These are phyloP conservation scores for Micromonas commoda DNA, from an alignment of 139 green algal species.

Conservation along the genomic window DNA sequence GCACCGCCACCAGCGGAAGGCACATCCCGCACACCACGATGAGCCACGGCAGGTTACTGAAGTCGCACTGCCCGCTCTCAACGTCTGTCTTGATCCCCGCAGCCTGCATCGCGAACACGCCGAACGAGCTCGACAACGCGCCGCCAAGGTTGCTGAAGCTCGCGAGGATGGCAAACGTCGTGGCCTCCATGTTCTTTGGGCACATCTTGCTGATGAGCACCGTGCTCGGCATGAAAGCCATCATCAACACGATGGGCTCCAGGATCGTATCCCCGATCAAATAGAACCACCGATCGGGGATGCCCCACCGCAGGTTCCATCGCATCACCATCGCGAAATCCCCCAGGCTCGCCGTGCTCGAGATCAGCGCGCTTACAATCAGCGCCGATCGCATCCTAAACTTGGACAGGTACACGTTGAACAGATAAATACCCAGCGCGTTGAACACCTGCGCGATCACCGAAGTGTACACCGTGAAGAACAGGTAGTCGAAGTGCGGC, in stretches of 20 bases:
- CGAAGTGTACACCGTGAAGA: slow-evolving; percentile 15
- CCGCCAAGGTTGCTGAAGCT: slow-evolving; percentile 9
- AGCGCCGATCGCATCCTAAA: not conserved
- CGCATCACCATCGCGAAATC: slow-evolving; percentile 7
- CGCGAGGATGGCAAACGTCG: slow-evolving; percentile 23
- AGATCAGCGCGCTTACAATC: not conserved
- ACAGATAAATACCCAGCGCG: slow-evolving; percentile 5
- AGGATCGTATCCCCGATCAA: slow-evolving; percentile 21
- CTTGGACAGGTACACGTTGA: slow-evolving; percentile 12
- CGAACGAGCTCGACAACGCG: not conserved
- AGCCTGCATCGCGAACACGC: slow-evolving; percentile 12
- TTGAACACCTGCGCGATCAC: slow-evolving; percentile 4
- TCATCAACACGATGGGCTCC: slow-evolving; percentile 21
- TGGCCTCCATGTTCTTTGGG: slow-evolving; percentile 20
- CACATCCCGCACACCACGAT: slow-evolving; percentile 15
- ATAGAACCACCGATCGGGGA: slow-evolving; percentile 15
- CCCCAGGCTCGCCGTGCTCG: not conserved
- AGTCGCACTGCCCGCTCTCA: slow-evolving; percentile 3
- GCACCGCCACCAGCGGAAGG: slow-evolving; percentile 2
- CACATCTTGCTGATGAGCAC: slow-evolving; percentile 26
- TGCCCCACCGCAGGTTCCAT: slow-evolving; percentile 7
- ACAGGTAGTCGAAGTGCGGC: slow-evolving; percentile 25
- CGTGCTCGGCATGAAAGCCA: slow-evolving; percentile 22
- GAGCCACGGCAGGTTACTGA: not conserved
- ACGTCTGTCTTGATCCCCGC: slow-evolving; percentile 20